Evolutionary conservation across 495 filamentous ascomycete genomes (phyloP), one percentile per base, ranked within the genome.

Genomic region (Aspergillus leporis): DNA sequence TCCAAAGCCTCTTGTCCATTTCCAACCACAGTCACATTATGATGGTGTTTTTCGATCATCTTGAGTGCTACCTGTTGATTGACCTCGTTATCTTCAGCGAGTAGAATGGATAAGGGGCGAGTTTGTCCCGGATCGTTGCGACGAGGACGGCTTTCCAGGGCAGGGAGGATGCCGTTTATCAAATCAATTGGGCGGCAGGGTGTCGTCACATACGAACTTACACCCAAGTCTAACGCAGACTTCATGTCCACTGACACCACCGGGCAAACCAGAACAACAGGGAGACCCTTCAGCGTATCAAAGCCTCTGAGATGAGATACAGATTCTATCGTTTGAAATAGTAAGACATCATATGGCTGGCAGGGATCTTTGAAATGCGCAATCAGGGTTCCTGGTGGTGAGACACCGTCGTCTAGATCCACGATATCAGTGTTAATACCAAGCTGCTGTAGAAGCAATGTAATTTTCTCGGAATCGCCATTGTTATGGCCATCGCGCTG

Each of bases 171-270:
- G 60, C 93, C 92, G 67, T 98, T 98, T 41, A 92, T 94, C 54
- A 98, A 82, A 73, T 98, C 94, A 51, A 98, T 97, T 4, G 92
- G 84, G 60, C 92, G 82, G 73, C 94, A 98, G 34, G 94, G 94
- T 14, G 92, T 97, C 14, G 94, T 98, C 93, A 98, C 97, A 72
- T 98, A 97, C 48, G 91, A 96, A 19, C 91, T 94, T 63, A 98
- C 97, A 61, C 94, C 94, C 43, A 97, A 83, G 73, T 98, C 95
- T 47, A 98, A 79, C 46, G 94, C 93, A 18, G 92, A 92, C 76
- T 97, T 97, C 66, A 98, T 80, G 70, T 87, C 94, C 52, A 98
- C 91, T 57, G 91, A 90, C 16, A 98, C 92, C 48, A 91, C 78
- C 12, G 95, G 95, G 51, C 92, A 93, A 31, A 98, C 76, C 41